phyloP scores from a whole-genome alignment of 441 rosid species.

The Eruca vesicaria region DNA sequence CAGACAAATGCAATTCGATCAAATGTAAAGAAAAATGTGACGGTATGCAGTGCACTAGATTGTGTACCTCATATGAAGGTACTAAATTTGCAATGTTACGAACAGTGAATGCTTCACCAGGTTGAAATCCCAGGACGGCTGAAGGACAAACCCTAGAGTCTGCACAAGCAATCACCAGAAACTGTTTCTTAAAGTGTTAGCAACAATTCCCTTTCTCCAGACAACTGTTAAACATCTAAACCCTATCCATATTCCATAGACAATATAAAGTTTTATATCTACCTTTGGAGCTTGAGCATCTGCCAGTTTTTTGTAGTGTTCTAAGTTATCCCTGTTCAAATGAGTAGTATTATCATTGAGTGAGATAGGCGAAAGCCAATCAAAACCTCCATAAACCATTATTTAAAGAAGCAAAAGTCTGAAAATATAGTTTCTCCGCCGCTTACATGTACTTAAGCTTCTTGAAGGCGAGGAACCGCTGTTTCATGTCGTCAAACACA shows the following conservation, averaged over 20 bases:
- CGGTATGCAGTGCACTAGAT: not conserved
- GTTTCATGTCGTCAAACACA: slow-evolving; percentile 67
- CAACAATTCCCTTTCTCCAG: slow-evolving; percentile 17
- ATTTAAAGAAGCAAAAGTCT: not conserved
- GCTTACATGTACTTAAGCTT: slow-evolving; percentile 72
- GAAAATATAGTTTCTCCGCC: not conserved
- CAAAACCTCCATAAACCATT: slow-evolving; percentile 1
- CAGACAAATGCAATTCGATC: not conserved
- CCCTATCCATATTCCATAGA: not conserved
- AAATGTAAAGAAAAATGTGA: not conserved
- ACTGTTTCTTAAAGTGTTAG: slow-evolving; percentile 61
- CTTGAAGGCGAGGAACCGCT: slow-evolving; percentile 71
- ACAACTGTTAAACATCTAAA: not conserved
- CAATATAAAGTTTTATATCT: not conserved
- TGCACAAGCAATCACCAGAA: slow-evolving; percentile 94
- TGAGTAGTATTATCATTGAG: not conserved
- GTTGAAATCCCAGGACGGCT: slow-evolving; percentile 80
- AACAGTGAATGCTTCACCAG: slow-evolving; percentile 92
- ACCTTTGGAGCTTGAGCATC: slow-evolving; percentile 88
- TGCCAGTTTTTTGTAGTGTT: slow-evolving; percentile 67
- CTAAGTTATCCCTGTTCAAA: slow-evolving; percentile 62
- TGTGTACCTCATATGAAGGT: slow-evolving; percentile 71
- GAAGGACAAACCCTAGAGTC: slow-evolving; percentile 99
- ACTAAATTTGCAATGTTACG: slow-evolving; percentile 93
- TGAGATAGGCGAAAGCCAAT: too few species aligned